phyloP scores from a whole-genome alignment of 139 green algal species.

The Chlamydomonas sp. region DNA sequence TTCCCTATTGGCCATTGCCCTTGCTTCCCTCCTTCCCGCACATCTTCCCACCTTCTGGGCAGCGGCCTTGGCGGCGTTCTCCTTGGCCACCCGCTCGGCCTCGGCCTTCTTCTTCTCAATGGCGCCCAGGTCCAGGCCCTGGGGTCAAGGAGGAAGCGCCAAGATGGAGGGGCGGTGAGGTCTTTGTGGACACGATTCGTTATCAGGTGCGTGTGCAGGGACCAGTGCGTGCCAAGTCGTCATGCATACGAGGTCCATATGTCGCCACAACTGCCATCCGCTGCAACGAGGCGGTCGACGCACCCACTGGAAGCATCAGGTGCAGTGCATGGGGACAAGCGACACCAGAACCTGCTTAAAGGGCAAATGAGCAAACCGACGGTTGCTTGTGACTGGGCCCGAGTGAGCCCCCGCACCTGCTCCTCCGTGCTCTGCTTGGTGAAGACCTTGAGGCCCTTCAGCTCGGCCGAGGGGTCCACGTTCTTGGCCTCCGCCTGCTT shows the following conservation, averaged over 20 bases:
- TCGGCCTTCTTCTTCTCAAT: conserved; percentile 54
- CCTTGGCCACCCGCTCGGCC: conserved; percentile 22
- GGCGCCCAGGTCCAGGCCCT: conserved; percentile 47
- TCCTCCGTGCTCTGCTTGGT: conserved; percentile 32
- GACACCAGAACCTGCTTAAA: too few relatives aligned
- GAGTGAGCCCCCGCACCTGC: conserved; percentile 37
- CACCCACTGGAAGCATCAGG: neutral
- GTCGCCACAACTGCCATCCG: too few relatives aligned
- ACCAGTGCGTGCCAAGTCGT: too few relatives aligned
- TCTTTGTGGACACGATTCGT: neutral
- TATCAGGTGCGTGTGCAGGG: neutral
- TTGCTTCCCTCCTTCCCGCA: neutral
- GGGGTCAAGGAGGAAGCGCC: neutral
- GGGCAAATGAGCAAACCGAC: neutral
- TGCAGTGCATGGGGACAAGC: neutral
- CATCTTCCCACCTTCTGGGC: conserved; percentile 42
- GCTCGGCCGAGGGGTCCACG: conserved; percentile 46
- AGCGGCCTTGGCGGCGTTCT: conserved; percentile 32
- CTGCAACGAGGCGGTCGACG: too few relatives aligned
- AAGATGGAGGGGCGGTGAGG: neutral
- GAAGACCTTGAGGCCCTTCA: conserved; percentile 46
- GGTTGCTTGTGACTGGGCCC: conserved; percentile 12
- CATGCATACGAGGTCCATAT: too few relatives aligned
- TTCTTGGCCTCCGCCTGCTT: conserved; percentile 57
- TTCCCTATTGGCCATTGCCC: too few relatives aligned